Conservation (phyloP, 1,284 basidiomycete genomes). For the Trichosporon sp. region DNA sequence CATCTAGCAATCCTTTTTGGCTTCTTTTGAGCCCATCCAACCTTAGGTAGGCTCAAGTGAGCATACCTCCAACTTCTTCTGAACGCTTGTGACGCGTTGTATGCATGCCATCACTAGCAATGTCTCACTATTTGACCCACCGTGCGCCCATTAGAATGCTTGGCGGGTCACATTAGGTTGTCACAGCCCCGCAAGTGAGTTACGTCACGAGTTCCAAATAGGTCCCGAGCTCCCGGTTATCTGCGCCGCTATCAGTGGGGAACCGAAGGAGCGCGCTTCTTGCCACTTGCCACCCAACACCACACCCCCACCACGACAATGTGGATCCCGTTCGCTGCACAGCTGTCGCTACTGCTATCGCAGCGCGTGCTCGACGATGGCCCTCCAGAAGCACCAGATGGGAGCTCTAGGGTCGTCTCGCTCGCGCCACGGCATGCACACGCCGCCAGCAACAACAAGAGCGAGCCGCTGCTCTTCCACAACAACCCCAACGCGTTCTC, state of each 20-base stretch:
- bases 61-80: too few species aligned
- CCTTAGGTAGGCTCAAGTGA: too few species aligned
- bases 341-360: not conserved
- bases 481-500: not conserved
- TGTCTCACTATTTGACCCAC: too few species aligned
- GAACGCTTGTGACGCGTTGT: too few species aligned
- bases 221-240: not conserved
- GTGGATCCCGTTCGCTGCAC: not conserved
- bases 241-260: not conserved
- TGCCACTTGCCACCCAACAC: not conserved
- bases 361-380: not conserved
- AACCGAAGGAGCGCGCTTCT: not conserved
- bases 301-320: not conserved
- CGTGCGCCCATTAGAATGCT: not conserved
- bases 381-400: not conserved
- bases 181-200: not conserved
- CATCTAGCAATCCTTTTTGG: not conserved
- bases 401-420: not conserved
- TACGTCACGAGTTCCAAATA: not conserved
- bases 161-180: not conserved
- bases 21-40: too few species aligned
- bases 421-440: conserved; percentile 11
- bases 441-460: not conserved
- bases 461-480: conserved; percentile 5
- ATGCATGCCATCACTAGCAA: too few species aligned